Conservation (phyloP, 306 rosid species). For the Sophora flavescens region DNA sequence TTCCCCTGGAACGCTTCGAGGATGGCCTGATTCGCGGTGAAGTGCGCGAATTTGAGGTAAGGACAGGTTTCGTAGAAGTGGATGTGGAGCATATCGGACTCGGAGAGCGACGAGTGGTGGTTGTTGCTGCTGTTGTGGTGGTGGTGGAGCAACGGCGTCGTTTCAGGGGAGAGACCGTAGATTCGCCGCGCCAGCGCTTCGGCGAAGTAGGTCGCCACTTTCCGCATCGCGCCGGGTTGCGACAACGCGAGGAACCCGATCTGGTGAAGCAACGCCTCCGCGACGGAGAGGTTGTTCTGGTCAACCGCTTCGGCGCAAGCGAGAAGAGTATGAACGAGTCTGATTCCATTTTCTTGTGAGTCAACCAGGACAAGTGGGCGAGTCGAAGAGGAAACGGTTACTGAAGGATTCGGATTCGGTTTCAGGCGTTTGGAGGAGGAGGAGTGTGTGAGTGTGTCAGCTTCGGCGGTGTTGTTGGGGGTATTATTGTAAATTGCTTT, state of each 20-base stretch:
- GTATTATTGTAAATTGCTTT: constrained; percentile 56
- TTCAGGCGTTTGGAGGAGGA: constrained; percentile 43
- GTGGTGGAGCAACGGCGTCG: constrained; percentile 58
- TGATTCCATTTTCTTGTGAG: constrained; percentile 87
- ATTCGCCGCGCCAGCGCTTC: constrained; percentile 83
- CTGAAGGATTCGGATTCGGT: neutral
- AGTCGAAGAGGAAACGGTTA: constrained; percentile 27
- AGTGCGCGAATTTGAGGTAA: constrained; percentile 89
- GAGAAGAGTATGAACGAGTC: constrained; percentile 77
- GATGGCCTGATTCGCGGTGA: constrained; percentile 92
- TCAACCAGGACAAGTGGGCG: constrained; percentile 70
- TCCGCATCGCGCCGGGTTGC: constrained; percentile 91
- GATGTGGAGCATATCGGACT: constrained; percentile 76
- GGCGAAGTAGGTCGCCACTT: constrained; percentile 89
- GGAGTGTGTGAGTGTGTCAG: neutral
- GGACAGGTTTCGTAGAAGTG: constrained; percentile 96
- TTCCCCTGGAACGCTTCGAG: constrained; percentile 87
- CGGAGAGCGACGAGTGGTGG: constrained; percentile 52
- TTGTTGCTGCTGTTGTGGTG: constrained; percentile 37
- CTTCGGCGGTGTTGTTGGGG: too few relatives aligned
- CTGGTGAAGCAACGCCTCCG: constrained; percentile 83
- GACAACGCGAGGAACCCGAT: constrained; percentile 74
- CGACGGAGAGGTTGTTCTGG: constrained; percentile 58
- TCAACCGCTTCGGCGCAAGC: constrained; percentile 94
- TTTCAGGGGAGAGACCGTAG: constrained; percentile 60